Conservation (phyloP, 345 rosid species). For the Eucalyptus curtisii region DNA sequence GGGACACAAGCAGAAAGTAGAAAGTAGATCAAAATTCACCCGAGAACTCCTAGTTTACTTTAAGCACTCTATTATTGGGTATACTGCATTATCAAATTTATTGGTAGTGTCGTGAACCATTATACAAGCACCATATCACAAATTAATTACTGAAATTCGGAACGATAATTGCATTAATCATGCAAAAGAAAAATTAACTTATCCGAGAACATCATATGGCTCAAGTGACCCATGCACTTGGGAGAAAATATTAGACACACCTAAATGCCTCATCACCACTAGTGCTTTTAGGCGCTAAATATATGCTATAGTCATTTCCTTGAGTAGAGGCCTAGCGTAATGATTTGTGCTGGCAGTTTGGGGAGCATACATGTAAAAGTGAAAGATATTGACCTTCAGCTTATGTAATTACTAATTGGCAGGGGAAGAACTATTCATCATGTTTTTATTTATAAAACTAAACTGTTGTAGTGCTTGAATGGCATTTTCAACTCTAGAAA, state of each 20-base stretch:
- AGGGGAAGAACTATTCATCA: background rate
- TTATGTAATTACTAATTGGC: background rate
- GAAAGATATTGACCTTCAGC: background rate
- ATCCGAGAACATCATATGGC: too few relatives aligned
- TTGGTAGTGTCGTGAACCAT: background rate
- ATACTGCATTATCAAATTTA: background rate
- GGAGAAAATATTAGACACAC: background rate
- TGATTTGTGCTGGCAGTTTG: too few relatives aligned
- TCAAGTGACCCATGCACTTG: background rate
- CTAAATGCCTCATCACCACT: too few relatives aligned
- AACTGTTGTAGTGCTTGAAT: background rate
- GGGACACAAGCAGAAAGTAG: background rate
- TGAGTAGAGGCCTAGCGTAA: fast-evolving
- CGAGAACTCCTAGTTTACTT: background rate
- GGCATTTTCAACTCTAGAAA: background rate
- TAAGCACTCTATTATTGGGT: background rate
- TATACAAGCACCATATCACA: too few relatives aligned
- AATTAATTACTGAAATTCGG: too few relatives aligned
- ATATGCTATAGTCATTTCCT: background rate
- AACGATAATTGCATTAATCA: too few relatives aligned
- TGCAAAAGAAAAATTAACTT: too few relatives aligned
- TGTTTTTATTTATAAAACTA: background rate
- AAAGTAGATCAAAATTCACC: background rate
- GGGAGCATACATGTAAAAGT: too few relatives aligned
- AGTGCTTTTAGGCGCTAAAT: background rate